A percentile compares a stretch with the other conserved stretches of the same genome.
Conservation (phyloP, 306 rosid species). For the Oxytropis ochrocephala region DNA sequence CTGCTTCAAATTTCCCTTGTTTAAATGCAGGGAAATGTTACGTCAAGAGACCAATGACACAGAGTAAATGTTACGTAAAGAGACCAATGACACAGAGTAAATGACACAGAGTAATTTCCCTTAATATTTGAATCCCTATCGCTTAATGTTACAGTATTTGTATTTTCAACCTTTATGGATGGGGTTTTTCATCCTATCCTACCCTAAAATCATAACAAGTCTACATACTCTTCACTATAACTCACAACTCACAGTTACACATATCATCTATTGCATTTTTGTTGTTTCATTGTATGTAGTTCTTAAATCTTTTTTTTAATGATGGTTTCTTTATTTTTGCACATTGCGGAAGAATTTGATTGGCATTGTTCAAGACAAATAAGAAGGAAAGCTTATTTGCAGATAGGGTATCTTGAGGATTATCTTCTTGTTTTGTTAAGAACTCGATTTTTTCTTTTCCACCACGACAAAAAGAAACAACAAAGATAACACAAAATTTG, state of each 20-base stretch:
- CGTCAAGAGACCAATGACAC: too few species aligned
- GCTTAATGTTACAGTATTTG: not conserved
- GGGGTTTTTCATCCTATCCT: not conserved
- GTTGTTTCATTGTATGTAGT: not conserved
- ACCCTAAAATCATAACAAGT: not conserved
- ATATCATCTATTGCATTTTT: constrained; percentile 8
- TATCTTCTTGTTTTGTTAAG: not conserved
- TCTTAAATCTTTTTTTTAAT: not conserved
- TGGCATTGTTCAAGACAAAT: constrained; percentile 86
- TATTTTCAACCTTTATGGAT: constrained; percentile 6
- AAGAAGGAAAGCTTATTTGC: constrained; percentile 93
- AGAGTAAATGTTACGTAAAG: too few species aligned
- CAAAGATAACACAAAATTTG: not conserved
- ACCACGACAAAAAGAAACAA: not conserved
- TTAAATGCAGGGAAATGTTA: too few species aligned
- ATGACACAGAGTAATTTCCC: too few species aligned
- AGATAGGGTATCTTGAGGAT: constrained; percentile 53
- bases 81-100: too few species aligned
- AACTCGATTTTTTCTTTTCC: not conserved
- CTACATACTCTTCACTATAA: not conserved
- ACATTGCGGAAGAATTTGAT: constrained; percentile 93
- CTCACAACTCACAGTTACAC: not conserved
- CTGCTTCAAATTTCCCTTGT: too few species aligned
- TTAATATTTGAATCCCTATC: too few species aligned
- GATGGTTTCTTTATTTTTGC: constrained; percentile 7